Evolutionary conservation across 2,329 filamentous ascomycete genomes (phyloP), one percentile per base, ranked within the genome.

Genomic region (Arthrocladium fulminans): DNA sequence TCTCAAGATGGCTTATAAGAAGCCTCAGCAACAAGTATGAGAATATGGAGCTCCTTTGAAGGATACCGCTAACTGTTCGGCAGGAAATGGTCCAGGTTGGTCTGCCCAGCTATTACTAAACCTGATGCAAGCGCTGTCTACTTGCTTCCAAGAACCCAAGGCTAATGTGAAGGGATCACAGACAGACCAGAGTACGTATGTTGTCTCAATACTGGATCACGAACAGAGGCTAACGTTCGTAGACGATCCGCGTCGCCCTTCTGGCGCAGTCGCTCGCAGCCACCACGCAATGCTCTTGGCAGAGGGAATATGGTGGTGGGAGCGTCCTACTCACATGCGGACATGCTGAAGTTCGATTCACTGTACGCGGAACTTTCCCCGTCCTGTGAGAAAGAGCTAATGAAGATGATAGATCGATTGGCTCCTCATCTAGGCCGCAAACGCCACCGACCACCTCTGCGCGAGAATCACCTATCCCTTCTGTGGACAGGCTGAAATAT

Each of bases 81-180:
- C 74, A 97, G 88, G 92, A 98, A 77, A 98, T 98, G 92, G 87
- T 96, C 60, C 90, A 98, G 84, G 89, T 98, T 75, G 90, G 92
- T 97, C 83, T 77, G 82, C 84, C 61, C 61, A 59, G 62, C 56
- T 51, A 50, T 51, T 50, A 49, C n/a, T 32, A 12, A 19, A 20
- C 15, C 30, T 38, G 10, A 12, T 19, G 22, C 41, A 35, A 15
- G 22, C 32, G 25, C 23, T 34, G 40, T 32, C 15, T 48, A 3
- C 22, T 15, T 32, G 25, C 40, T 19, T 30, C 15, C 29, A 10
- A 27, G 15, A 20, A 27, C 17, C 12, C 17, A 34, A 12, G 17
- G 48, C 53, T 55, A 47, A 58, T 49, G 27, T 30, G 9, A 15
- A 24, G 40, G 43, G 17, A 25, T 30, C 49, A 48, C 50, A 68